Conservation (phyloP, 2,329 filamentous ascomycete species). For the Lachnellula subtilissima region DNA sequence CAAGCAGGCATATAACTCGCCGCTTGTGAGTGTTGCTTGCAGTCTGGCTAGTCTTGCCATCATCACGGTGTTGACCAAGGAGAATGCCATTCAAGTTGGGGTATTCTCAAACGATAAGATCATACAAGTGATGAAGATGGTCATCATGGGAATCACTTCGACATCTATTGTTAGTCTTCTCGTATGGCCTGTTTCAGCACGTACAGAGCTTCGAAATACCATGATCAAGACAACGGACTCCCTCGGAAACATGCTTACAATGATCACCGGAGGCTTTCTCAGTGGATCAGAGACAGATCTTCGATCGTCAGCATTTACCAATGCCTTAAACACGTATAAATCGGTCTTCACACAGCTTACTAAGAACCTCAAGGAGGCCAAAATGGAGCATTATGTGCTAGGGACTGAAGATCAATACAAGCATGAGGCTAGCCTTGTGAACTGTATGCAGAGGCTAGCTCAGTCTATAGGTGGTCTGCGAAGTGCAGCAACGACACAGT, state of each 20-base stretch:
- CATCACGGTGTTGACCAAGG: conserved; percentile 86
- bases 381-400: conserved; percentile 79
- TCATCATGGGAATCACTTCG: conserved; percentile 69
- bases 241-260: conserved; percentile 73
- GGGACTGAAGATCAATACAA: conserved; percentile 76
- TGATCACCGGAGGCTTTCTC: conserved; percentile 78
- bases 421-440: conserved; percentile 73
- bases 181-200: conserved; percentile 73
- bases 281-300: conserved; percentile 78
- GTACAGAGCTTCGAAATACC: conserved; percentile 66
- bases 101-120: conserved; percentile 80
- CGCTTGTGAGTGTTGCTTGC: conserved; percentile 77
- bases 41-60: conserved; percentile 84
- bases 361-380: conserved; percentile 77
- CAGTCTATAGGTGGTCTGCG: conserved; percentile 87
- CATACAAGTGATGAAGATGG: conserved; percentile 75
- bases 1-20: conserved; percentile 73
- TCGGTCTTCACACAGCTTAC: conserved; percentile 65
- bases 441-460: conserved; percentile 77
- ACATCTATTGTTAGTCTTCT: conserved; percentile 71
- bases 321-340: conserved; percentile 59
- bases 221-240: conserved; percentile 70
- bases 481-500: conserved; percentile 86
- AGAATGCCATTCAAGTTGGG: conserved; percentile 78
- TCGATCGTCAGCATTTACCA: conserved; percentile 58